Evolutionary conservation across 1,284 basidiomycete species (phyloP).

Genomic region (Pyrrhoderma lamaoense): DNA sequence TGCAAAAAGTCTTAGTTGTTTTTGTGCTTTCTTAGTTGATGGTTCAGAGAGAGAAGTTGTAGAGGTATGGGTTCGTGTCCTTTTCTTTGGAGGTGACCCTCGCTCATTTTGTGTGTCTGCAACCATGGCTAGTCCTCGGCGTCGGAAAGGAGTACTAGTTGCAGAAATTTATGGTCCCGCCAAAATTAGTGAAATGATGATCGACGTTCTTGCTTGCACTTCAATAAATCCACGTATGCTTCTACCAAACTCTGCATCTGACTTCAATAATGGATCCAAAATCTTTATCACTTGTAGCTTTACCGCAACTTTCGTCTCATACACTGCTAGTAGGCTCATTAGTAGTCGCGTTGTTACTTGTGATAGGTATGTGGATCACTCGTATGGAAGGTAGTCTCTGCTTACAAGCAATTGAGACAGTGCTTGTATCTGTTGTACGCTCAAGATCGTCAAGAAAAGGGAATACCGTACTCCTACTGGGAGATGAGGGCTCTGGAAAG

Average conservation of each 20-base stretch:
- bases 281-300: slow-evolving; percentile 22
- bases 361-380: slow-evolving; percentile 15
- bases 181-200: background rate
- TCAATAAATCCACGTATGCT: background rate
- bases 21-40: slow-evolving; percentile 7
- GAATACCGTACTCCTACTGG: slow-evolving; percentile 56
- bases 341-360: slow-evolving; percentile 26
- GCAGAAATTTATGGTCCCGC: slow-evolving; percentile 1
- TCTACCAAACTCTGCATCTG: background rate
- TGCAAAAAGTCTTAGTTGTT: slow-evolving; percentile 66
- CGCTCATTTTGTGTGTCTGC: slow-evolving; percentile 3
- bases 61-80: slow-evolving; percentile 13
- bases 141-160: background rate
- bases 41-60: background rate
- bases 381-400: background rate
- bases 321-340: slow-evolving; percentile 27
- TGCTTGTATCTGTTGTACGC: slow-evolving; percentile 32
- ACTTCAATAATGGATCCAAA: background rate
- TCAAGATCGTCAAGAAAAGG: slow-evolving; percentile 42
- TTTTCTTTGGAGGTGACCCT: slow-evolving; percentile 23
- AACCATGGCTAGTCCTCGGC: slow-evolving; percentile 7
- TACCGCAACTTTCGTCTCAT: slow-evolving; percentile 24
- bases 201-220: background rate
- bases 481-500: slow-evolving; percentile 67
- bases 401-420: slow-evolving; percentile 18